These are phyloP conservation scores for Auricularia sp. DNA, from an alignment of 768 basidiomycete genomes.

Conservation along the genomic window DNA sequence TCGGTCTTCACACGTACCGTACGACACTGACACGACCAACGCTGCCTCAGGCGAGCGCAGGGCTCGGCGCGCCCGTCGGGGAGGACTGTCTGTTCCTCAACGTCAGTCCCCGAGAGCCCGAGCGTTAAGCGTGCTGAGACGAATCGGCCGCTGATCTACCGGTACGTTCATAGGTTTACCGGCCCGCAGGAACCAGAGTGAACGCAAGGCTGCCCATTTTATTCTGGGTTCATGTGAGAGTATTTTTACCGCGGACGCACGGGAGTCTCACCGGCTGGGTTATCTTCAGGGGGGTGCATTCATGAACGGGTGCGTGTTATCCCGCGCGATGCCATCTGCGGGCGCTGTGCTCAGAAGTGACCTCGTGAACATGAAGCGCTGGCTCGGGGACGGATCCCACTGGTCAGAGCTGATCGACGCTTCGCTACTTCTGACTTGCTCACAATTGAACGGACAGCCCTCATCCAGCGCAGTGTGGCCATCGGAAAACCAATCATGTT, in stretches of 20 bases:
- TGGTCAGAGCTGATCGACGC: conserved; percentile 19
- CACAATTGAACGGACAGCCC: conserved; percentile 21
- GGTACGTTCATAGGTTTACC: conserved; percentile 17
- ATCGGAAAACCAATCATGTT: conserved; percentile 47
- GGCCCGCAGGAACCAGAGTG: conserved; percentile 17
- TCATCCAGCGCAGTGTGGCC: conserved; percentile 38
- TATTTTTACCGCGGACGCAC: neutral
- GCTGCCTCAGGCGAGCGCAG: conserved; percentile 1
- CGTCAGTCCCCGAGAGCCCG: conserved; percentile 20
- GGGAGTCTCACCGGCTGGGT: neutral
- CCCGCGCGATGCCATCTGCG: neutral
- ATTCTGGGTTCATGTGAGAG: conserved; percentile 27
- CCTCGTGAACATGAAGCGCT: conserved; percentile 22
- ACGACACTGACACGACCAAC: no score
- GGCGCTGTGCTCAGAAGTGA: neutral
- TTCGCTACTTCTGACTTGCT: neutral
- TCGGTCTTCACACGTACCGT: neutral
- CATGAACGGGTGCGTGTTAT: conserved; percentile 31
- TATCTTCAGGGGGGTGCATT: conserved; percentile 37
- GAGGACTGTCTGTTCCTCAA: conserved; percentile 53
- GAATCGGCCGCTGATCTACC: neutral
- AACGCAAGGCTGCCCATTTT: conserved; percentile 22
- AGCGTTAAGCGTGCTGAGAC: neutral
- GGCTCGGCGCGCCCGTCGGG: conserved; percentile 33
- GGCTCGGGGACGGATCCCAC: conserved; percentile 41